Evolutionary conservation across 192 early-diverging fungal genomes (phyloP).

Genomic region (Podila epicladia): DNA sequence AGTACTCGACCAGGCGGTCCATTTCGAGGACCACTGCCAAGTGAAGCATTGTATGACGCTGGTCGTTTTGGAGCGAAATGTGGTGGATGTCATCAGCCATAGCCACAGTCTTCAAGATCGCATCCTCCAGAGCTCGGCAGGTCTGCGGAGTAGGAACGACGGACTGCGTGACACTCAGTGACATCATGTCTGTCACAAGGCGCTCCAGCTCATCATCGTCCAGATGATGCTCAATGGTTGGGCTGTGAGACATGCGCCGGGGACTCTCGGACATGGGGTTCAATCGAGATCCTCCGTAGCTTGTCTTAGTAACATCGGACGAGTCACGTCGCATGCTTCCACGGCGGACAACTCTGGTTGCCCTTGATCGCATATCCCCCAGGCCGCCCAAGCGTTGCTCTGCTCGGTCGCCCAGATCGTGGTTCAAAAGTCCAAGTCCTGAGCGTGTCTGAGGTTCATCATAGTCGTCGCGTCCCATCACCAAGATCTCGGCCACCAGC

Average conservation of each 20-base stretch:
- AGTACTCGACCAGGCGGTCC: slow-evolving; percentile 29
- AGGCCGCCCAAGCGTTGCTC: slow-evolving; percentile 41
- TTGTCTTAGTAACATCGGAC: slow-evolving; percentile 14
- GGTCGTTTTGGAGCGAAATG: slow-evolving; percentile 48
- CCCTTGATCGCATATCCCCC: slow-evolving; percentile 40
- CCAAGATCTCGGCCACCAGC: slow-evolving; percentile 41
- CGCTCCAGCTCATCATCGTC: slow-evolving; percentile 43
- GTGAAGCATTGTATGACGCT: slow-evolving; percentile 46
- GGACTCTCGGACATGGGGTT: slow-evolving; percentile 29
- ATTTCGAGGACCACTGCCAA: slow-evolving; percentile 42
- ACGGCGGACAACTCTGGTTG: slow-evolving; percentile 36
- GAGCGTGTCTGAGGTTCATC: slow-evolving; percentile 4
- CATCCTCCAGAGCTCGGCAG: slow-evolving; percentile 25
- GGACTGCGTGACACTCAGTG: slow-evolving; percentile 36
- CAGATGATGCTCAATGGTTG: slow-evolving; percentile 12
- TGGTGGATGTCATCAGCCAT: slow-evolving; percentile 34
- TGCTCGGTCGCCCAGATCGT: neutral
- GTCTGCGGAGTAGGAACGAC: slow-evolving; percentile 17
- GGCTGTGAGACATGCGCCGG: slow-evolving; percentile 26
- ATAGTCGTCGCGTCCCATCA: slow-evolving; percentile 25
- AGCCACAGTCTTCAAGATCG: slow-evolving; percentile 15
- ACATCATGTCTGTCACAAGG: slow-evolving; percentile 47
- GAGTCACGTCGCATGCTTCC: slow-evolving; percentile 48
- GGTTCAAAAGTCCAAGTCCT: neutral
- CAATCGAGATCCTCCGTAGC: slow-evolving; percentile 17